These are phyloP conservation scores for Lentinus brumalis DNA, from an alignment of 768 basidiomycete species.

Conservation along the genomic window DNA sequence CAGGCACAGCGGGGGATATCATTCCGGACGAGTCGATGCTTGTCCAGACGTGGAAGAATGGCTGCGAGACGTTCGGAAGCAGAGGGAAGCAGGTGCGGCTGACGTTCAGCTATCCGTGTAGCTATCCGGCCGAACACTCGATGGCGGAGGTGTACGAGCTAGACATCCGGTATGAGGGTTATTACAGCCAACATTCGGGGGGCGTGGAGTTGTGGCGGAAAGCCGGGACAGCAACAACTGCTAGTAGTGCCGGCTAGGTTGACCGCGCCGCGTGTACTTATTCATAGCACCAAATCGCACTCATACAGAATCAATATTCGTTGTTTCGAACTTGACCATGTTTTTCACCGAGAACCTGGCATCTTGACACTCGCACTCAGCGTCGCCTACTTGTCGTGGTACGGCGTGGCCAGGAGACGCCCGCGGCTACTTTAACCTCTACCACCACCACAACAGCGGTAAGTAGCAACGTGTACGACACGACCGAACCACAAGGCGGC, in stretches of 20 bases:
- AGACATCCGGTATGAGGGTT: constrained; percentile 8
- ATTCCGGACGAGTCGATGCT: constrained; percentile 11
- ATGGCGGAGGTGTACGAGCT: constrained; percentile 17
- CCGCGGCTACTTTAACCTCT: no score
- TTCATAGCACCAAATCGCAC: background rate
- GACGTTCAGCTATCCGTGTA: constrained; percentile 10
- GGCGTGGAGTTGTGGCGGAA: background rate
- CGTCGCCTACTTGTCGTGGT: no score
- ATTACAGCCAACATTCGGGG: background rate
- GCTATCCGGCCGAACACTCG: background rate
- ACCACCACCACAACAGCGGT: no score
- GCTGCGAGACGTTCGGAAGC: background rate
- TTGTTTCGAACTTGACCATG: no score
- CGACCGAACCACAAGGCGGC: no score
- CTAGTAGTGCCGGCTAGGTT: background rate
- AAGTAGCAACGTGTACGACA: no score
- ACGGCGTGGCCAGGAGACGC: no score
- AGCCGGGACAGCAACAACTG: background rate
- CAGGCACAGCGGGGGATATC: background rate
- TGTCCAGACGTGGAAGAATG: constrained; percentile 13
- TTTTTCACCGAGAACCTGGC: no score
- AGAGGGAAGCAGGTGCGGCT: constrained; percentile 5
- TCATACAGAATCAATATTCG: no score
- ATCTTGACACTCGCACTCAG: no score
- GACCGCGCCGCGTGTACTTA: background rate